Conservation (phyloP, 441 rosid species). For the Populus hybrid region DNA sequence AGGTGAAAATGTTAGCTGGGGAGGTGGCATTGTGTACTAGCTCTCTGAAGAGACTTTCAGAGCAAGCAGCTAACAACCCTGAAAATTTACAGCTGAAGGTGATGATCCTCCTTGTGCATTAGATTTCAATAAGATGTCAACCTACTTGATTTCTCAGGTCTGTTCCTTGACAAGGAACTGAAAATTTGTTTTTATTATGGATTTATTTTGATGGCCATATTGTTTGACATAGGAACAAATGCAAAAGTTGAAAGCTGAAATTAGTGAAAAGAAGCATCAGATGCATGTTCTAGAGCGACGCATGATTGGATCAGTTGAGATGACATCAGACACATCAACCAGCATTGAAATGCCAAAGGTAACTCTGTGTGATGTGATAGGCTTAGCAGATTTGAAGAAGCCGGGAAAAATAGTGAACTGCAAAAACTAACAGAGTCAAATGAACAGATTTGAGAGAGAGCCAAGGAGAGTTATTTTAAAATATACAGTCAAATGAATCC, state of each 20-base stretch:
- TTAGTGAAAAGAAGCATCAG: conserved; percentile 76
- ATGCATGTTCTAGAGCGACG: conserved; percentile 69
- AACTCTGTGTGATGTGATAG: conserved; percentile 11
- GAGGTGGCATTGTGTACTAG: conserved; percentile 85
- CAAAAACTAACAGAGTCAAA: no score
- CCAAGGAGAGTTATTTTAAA: background rate
- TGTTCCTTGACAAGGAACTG: conserved; percentile 13
- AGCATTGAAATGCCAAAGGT: conserved; percentile 72
- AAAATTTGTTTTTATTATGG: conserved; percentile 11
- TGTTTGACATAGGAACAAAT: conserved; percentile 59
- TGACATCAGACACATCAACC: conserved; percentile 40
- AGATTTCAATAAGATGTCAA: background rate
- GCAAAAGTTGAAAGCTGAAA: conserved; percentile 74
- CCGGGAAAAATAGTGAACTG: background rate
- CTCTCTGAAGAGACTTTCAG: conserved; percentile 76
- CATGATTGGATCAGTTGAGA: conserved; percentile 69
- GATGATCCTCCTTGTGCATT: conserved; percentile 10
- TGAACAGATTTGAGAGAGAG: background rate
- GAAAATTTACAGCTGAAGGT: conserved; percentile 66
- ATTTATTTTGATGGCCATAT: conserved; percentile 18
- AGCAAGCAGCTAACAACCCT: conserved; percentile 60
- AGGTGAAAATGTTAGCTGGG: conserved; percentile 86
- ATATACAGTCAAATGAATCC: conserved; percentile 3
- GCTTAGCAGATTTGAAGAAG: background rate
- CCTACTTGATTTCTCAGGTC: background rate